These are phyloP conservation scores for Oryza coarctata DNA, from an alignment of 176 grass and related monocot genomes.

Conservation along the genomic window DNA sequence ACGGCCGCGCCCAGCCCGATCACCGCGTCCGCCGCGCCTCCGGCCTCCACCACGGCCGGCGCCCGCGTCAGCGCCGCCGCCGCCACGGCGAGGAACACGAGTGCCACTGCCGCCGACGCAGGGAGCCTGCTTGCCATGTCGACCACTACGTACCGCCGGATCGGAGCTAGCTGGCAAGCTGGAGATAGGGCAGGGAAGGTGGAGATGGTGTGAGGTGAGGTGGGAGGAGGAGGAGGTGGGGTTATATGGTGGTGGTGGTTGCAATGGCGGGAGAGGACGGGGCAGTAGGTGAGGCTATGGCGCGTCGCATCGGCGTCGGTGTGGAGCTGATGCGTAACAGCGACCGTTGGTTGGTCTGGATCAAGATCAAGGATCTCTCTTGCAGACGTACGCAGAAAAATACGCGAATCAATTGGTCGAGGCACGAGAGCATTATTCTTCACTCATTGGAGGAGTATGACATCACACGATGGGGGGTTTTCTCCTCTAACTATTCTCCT, in stretches of 20 bases:
- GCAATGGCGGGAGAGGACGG: constrained; percentile 9
- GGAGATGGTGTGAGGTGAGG: not conserved
- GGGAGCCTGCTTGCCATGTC: not conserved
- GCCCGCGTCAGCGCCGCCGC: not conserved
- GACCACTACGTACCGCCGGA: not conserved
- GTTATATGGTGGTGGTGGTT: constrained; percentile 23
- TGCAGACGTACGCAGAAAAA: not conserved
- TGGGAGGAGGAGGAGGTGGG: not conserved
- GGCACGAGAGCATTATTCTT: not conserved
- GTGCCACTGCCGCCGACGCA: not conserved
- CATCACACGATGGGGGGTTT: not conserved
- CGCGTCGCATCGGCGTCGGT: constrained; percentile 34
- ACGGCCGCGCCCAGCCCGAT: not conserved
- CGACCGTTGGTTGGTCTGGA: constrained; percentile 30
- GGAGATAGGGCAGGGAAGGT: too few species aligned
- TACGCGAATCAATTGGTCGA: not conserved
- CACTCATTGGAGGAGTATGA: not conserved
- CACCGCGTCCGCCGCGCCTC: not conserved
- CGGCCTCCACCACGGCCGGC: not conserved
- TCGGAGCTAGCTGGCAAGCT: not conserved
- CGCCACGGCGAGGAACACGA: not conserved
- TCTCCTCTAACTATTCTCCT: not conserved
- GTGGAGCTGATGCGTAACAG: constrained; percentile 29
- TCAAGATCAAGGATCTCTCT: not conserved
- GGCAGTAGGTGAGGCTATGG: constrained; percentile 46